Evolutionary conservation across 805 yeast genomes (phyloP).

Genomic region (Kuraishia borneana): DNA sequence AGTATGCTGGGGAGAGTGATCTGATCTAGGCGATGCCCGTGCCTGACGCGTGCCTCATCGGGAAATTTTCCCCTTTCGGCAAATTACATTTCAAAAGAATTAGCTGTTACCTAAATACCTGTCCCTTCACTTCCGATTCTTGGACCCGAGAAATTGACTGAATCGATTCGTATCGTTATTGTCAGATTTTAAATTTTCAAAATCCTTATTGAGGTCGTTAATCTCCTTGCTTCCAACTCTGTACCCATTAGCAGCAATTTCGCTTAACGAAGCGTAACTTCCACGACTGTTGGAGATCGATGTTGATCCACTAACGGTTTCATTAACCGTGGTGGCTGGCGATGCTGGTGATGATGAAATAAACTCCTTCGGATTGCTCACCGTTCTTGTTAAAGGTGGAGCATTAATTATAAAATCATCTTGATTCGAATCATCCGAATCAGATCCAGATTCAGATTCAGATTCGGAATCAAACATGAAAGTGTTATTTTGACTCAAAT

Average conservation of each 20-base stretch:
- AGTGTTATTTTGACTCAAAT: neutral
- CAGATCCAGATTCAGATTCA: neutral
- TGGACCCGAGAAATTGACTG: neutral
- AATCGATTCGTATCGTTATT: constrained; percentile 14
- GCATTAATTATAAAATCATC: constrained; percentile 1
- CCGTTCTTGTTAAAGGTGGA: neutral
- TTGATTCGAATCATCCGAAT: neutral
- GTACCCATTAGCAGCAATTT: constrained; percentile 3
- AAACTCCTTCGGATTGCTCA: neutral
- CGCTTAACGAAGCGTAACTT: constrained; percentile 3
- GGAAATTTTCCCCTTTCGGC: no score
- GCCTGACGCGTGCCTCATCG: no score
- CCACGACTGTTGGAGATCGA: neutral
- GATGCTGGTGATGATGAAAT: neutral
- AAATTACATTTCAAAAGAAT: no score
- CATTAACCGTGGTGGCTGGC: neutral
- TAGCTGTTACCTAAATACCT: neutral
- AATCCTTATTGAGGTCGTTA: constrained; percentile 20
- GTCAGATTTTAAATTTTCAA: constrained; percentile 29
- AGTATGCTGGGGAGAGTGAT: no score
- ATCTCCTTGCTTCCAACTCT: neutral
- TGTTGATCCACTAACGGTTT: neutral
- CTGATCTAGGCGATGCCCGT: neutral
- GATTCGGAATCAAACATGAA: constrained; percentile 2
- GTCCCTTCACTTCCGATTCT: neutral